Percentiles rank a stretch among this genome's conserved stretches.
Conservation (phyloP, 2,329 filamentous ascomycete species). For the Tricladium varicosporioides region DNA sequence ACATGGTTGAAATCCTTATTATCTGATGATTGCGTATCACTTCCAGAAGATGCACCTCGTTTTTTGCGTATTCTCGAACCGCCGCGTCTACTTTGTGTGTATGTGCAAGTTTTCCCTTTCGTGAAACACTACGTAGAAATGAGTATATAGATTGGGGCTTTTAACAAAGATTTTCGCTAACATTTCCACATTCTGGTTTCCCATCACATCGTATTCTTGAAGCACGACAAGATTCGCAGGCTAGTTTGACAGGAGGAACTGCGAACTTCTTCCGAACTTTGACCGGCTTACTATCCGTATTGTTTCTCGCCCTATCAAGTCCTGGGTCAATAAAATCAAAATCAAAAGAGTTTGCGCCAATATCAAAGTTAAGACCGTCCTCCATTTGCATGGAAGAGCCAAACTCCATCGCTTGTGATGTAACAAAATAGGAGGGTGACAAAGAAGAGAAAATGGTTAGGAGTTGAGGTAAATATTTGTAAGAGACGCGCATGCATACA, state of each 20-base stretch:
- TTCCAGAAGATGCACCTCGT: conserved; percentile 1
- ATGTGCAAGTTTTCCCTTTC: conserved; percentile 30
- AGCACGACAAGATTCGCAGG: conserved; percentile 47
- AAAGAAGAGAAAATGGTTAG: not conserved
- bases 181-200: conserved; percentile 42
- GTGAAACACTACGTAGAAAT: conserved; percentile 24
- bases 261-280: conserved; percentile 29
- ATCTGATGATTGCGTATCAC: not conserved
- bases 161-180: conserved; percentile 30
- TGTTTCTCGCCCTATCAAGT: conserved; percentile 4
- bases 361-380: not conserved
- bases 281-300: conserved; percentile 6
- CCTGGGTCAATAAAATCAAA: conserved; percentile 3
- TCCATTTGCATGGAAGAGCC: not conserved
- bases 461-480: not conserved
- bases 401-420: conserved; percentile 1
- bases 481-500: not conserved
- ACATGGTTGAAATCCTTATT: conserved; percentile 22
- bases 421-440: not conserved
- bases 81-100: conserved; percentile 31
- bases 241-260: conserved; percentile 47
- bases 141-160: not conserved
- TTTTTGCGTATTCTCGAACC: conserved; percentile 29
- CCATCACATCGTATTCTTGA: conserved; percentile 48
- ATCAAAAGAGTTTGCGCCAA: not conserved